These are phyloP conservation scores for Gynostemma pentaphyllum DNA, from an alignment of 306 rosid genomes.

Conservation along the genomic window DNA sequence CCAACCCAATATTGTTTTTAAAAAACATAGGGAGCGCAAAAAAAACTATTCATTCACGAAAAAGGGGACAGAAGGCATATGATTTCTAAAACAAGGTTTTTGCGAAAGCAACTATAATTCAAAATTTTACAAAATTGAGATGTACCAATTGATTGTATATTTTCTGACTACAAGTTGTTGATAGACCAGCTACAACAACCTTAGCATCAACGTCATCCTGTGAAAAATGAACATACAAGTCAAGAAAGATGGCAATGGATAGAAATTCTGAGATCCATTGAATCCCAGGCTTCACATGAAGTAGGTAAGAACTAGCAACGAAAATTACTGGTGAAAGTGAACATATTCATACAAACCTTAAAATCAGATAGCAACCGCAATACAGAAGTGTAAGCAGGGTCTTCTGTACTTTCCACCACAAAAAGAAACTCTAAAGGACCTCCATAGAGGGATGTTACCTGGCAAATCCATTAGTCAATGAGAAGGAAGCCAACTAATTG, in stretches of 20 bases:
- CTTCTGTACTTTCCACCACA: constrained; percentile 78
- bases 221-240: constrained; percentile 16
- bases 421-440: constrained; percentile 88
- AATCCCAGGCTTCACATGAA: background rate
- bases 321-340: background rate
- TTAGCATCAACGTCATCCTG: constrained; percentile 79
- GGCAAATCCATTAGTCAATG: constrained; percentile 19
- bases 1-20: background rate
- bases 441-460: constrained; percentile 96
- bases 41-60: background rate
- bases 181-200: constrained; percentile 72
- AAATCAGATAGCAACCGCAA: constrained; percentile 51
- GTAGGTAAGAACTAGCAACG: background rate
- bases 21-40: background rate
- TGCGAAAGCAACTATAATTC: background rate
- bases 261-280: background rate
- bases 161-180: constrained; percentile 96
- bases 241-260: background rate
- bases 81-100: background rate
- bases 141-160: constrained; percentile 93
- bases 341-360: constrained; percentile 33
- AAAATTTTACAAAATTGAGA: background rate
- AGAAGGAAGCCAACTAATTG: constrained; percentile 4
- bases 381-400: constrained; percentile 67
- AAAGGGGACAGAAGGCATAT: background rate